These are phyloP conservation scores for Xerophyta viscosa DNA, from an alignment of 106 monocot genomes.

Conservation along the genomic window DNA sequence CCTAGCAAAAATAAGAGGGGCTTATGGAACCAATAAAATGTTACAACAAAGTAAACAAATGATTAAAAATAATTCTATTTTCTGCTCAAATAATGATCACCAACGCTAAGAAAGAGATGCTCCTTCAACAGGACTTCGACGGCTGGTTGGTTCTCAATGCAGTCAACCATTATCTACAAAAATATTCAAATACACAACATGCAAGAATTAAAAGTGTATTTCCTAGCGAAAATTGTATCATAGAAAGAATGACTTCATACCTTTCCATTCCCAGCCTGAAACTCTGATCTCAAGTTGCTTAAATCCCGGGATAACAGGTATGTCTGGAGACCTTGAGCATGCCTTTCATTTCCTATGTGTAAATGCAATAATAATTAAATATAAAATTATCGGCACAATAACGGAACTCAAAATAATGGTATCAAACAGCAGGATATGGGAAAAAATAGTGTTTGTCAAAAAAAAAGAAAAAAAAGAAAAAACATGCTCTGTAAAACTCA, in stretches of 20 bases:
- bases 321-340: constrained; percentile 43
- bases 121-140: constrained; percentile 48
- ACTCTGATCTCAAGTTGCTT: constrained; percentile 56
- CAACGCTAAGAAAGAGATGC: constrained; percentile 68
- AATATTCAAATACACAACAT: not conserved
- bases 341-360: constrained; percentile 48
- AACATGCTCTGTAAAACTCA: too few relatives aligned
- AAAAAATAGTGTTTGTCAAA: too few relatives aligned
- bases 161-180: constrained; percentile 67
- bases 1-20: too few relatives aligned
- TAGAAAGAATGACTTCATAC: constrained; percentile 15
- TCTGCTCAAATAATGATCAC: constrained; percentile 46
- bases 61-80: not conserved
- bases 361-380: too few relatives aligned
- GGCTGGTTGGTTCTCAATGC: constrained; percentile 41
- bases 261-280: constrained; percentile 79
- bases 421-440: too few relatives aligned
- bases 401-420: too few relatives aligned
- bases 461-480: too few relatives aligned
- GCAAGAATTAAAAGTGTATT: too few relatives aligned
- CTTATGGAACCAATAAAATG: too few relatives aligned
- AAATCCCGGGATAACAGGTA: constrained; percentile 69
- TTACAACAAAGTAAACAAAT: too few relatives aligned
- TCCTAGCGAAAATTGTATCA: not conserved
- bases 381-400: too few relatives aligned